A percentile compares a stretch with the other conserved stretches of the same genome.
Conservation (phyloP, 345 rosid genomes). For the Salix exigua region DNA sequence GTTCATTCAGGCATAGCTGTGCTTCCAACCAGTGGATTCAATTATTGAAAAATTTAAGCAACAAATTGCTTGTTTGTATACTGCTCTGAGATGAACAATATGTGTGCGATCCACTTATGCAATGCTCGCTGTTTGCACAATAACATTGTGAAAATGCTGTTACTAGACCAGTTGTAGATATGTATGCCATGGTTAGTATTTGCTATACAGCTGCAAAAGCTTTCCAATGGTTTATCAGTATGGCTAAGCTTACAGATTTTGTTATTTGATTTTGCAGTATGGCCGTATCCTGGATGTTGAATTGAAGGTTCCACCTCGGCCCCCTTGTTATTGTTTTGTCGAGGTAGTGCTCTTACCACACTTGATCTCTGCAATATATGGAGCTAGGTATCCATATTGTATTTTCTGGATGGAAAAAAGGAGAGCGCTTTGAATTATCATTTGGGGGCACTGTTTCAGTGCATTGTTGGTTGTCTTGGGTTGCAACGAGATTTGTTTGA, state of each 20-base stretch:
- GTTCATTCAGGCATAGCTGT: neutral
- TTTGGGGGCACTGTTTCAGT: neutral
- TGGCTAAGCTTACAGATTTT: neutral
- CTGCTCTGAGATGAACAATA: neutral
- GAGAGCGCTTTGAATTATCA: neutral
- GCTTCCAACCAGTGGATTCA: neutral
- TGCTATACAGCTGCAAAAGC: neutral
- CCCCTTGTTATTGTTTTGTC: slow-evolving; percentile 93
- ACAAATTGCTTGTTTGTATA: neutral
- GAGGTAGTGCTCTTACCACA: slow-evolving; percentile 49
- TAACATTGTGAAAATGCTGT: neutral
- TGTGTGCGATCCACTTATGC: neutral
- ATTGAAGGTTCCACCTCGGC: slow-evolving; percentile 90
- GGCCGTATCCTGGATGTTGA: slow-evolving; percentile 41
- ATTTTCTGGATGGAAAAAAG: too few species aligned
- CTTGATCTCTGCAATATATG: neutral
- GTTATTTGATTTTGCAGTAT: slow-evolving; percentile 42
- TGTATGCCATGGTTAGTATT: neutral
- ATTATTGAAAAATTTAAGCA: neutral
- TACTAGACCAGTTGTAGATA: neutral
- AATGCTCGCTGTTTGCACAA: neutral
- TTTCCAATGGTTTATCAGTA: neutral
- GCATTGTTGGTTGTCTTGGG: neutral
- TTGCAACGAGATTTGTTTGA: neutral
- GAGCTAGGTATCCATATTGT: neutral